Conservation (phyloP, 1,284 basidiomycete species). For the Fomitopsis betulina region DNA sequence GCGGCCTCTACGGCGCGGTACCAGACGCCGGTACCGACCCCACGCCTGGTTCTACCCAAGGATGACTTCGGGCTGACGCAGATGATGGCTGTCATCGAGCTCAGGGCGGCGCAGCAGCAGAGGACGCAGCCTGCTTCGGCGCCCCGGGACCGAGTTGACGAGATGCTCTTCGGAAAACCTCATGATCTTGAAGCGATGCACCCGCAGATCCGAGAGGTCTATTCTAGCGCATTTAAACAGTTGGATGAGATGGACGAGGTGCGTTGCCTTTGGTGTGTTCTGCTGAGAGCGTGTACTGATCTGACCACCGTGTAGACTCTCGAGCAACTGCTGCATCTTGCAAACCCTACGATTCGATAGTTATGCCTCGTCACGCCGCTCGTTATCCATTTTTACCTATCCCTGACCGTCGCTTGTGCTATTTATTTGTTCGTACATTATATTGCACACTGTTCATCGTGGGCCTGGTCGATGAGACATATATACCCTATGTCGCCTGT, state of each 20-base stretch:
- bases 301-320: background rate
- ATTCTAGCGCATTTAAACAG: constrained; percentile 65
- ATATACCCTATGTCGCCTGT: background rate
- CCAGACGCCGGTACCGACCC: constrained; percentile 16
- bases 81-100: constrained; percentile 82
- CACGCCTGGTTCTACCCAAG: constrained; percentile 50
- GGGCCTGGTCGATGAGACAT: background rate
- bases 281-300: background rate
- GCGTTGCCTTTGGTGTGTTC: constrained; percentile 18
- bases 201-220: constrained; percentile 68
- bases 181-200: constrained; percentile 62
- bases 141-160: constrained; percentile 59
- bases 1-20: constrained; percentile 27
- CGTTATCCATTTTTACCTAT: background rate
- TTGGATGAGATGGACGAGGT: constrained; percentile 80
- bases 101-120: constrained; percentile 41
- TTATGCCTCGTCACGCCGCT: background rate
- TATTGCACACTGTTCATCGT: background rate
- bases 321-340: background rate
- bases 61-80: constrained; percentile 81
- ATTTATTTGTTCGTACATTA: background rate
- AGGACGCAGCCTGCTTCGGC: constrained; percentile 31
- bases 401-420: background rate
- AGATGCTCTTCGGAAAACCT: constrained; percentile 66
- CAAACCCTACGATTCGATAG: background rate